A percentile compares a stretch with the other conserved stretches of the same genome.
phyloP scores from a whole-genome alignment of 2,329 filamentous ascomycete species.

The Penicillium sp. region DNA sequence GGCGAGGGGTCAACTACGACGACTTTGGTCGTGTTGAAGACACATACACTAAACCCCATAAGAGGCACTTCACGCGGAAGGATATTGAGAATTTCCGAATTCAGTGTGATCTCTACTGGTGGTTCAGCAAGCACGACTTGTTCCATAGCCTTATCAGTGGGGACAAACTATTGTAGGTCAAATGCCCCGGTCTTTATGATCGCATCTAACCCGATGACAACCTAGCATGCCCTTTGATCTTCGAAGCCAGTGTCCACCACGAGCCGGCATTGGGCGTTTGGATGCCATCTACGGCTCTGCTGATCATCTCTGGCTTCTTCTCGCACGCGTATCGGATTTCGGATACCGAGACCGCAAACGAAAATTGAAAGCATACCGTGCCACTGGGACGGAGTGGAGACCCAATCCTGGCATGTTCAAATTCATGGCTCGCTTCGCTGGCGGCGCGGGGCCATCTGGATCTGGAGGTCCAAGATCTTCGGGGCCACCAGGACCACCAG shows the following conservation, averaged over 20 bases:
- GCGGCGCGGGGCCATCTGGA: slow-evolving; percentile 12
- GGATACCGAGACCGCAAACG: slow-evolving; percentile 71
- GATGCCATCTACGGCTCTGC: slow-evolving; percentile 83
- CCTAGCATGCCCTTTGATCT: slow-evolving; percentile 70
- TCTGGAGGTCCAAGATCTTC: slow-evolving; percentile 13
- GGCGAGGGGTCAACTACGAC: slow-evolving; percentile 58
- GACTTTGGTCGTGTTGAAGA: slow-evolving; percentile 53
- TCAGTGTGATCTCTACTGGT: slow-evolving; percentile 87
- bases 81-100: slow-evolving; percentile 80
- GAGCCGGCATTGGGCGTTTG: slow-evolving; percentile 71
- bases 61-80: slow-evolving; percentile 42
- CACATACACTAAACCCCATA: slow-evolving; percentile 18
- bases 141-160: slow-evolving; percentile 89
- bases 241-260: slow-evolving; percentile 85
- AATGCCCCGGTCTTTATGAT: background rate
- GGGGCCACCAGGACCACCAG: slow-evolving; percentile 3
- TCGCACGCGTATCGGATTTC: slow-evolving; percentile 78
- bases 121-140: slow-evolving; percentile 90
- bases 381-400: slow-evolving; percentile 57
- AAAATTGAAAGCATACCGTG: slow-evolving; percentile 67
- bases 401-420: slow-evolving; percentile 51
- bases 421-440: slow-evolving; percentile 35
- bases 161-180: slow-evolving; percentile 74
- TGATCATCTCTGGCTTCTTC: slow-evolving; percentile 79
- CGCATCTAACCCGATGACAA: background rate